phyloP scores from a whole-genome alignment of 345 rosid genomes.

The Lagerstroemia speciosa region DNA sequence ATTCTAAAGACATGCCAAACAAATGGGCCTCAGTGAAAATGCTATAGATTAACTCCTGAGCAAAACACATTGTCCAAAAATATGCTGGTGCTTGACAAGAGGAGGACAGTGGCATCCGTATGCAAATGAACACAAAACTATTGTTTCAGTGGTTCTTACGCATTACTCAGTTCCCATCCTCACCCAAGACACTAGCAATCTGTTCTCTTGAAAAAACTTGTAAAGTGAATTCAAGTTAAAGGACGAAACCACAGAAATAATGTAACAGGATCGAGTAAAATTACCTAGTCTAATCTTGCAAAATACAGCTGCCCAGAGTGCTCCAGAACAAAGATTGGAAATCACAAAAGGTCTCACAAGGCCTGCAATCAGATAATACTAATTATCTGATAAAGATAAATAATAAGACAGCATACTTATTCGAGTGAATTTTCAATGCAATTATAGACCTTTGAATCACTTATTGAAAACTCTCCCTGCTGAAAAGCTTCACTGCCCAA shows the following conservation, averaged over 20 bases:
- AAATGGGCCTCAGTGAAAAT: too few relatives aligned
- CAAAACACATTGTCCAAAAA: too few relatives aligned
- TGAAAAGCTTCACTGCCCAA: constrained; percentile 48
- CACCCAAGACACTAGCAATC: neutral
- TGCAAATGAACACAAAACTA: too few relatives aligned
- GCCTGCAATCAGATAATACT: constrained; percentile 38
- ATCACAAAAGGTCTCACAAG: constrained; percentile 47
- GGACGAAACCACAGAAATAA: neutral
- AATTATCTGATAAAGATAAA: constrained; percentile 3
- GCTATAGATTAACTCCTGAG: too few relatives aligned
- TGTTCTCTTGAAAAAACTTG: neutral
- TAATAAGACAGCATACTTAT: neutral
- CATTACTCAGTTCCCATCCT: too few relatives aligned
- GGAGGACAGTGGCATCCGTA: too few relatives aligned
- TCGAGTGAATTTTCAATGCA: constrained; percentile 3
- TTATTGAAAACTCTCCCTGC: constrained; percentile 25
- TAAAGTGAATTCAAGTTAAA: neutral
- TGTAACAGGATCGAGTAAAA: neutral
- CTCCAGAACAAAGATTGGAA: constrained; percentile 47
- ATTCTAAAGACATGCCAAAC: too few relatives aligned
- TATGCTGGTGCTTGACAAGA: too few relatives aligned
- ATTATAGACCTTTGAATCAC: constrained; percentile 32
- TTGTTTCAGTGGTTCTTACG: too few relatives aligned
- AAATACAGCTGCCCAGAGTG: constrained; percentile 44
- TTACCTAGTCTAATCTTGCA: constrained; percentile 51